phyloP scores from a whole-genome alignment of 495 filamentous ascomycete species.

The Talaromyces adpressus region DNA sequence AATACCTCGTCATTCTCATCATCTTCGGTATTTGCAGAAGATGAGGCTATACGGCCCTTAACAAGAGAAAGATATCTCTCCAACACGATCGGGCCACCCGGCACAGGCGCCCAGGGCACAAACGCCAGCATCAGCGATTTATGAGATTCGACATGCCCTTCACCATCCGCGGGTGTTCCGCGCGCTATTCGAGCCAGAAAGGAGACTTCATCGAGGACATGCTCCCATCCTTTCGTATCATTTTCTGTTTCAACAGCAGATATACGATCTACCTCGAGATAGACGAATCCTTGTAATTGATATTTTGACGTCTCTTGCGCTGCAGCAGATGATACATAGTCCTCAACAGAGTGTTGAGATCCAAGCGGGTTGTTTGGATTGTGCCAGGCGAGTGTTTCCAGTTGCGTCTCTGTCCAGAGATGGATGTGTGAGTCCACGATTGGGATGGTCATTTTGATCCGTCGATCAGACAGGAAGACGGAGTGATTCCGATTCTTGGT shows the following conservation, averaged over 20 bases:
- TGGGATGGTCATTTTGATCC: constrained; percentile 20
- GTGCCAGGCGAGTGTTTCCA: constrained; percentile 59
- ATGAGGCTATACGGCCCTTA: constrained; percentile 15
- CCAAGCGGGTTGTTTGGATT: constrained; percentile 46
- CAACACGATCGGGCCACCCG: constrained; percentile 43
- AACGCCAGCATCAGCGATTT: constrained; percentile 52
- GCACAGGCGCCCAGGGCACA: constrained; percentile 77
- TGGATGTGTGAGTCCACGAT: constrained; percentile 87
- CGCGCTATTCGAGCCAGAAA: constrained; percentile 58
- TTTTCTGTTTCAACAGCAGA: constrained; percentile 43
- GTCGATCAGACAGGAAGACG: background rate
- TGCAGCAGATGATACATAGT: constrained; percentile 34
- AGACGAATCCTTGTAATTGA: constrained; percentile 60
- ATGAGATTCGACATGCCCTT: constrained; percentile 50
- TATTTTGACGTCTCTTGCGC: background rate
- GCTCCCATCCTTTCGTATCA: constrained; percentile 33
- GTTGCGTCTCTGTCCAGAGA: constrained; percentile 63
- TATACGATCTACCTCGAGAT: constrained; percentile 74
- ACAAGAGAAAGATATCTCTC: constrained; percentile 45
- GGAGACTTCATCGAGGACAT: constrained; percentile 64
- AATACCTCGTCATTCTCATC: constrained; percentile 25
- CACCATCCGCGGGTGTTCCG: constrained; percentile 46
- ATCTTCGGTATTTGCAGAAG: background rate
- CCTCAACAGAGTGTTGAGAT: constrained; percentile 52
- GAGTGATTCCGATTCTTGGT: background rate